Percentiles rank a stretch among this genome's conserved stretches.
phyloP scores from a whole-genome alignment of 1,284 basidiomycete species.

The Ustilago lituana region DNA sequence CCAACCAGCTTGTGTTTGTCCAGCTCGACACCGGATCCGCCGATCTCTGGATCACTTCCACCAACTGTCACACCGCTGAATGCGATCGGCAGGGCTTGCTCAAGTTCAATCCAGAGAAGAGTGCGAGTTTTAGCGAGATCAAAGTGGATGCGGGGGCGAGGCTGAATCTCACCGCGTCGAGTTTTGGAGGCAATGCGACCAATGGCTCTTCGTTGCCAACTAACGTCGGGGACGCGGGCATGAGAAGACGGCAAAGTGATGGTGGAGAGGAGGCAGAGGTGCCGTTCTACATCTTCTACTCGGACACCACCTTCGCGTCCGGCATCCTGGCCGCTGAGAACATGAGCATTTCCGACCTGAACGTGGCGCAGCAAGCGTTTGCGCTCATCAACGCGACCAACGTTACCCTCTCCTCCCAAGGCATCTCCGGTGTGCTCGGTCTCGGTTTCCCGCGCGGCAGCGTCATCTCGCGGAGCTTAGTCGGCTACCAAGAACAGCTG shows the following conservation, averaged over 20 bases:
- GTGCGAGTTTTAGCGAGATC: conserved; percentile 14
- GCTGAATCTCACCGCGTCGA: conserved; percentile 14
- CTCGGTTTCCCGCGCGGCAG: conserved; percentile 68
- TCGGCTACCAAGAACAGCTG: conserved; percentile 14
- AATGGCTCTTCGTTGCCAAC: too few species aligned
- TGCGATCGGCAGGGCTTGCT: conserved; percentile 18
- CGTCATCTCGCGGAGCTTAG: conserved; percentile 28
- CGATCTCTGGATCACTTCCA: conserved; percentile 51
- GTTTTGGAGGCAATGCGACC: conserved; percentile 10
- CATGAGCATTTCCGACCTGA: conserved; percentile 22
- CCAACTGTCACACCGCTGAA: conserved; percentile 11
- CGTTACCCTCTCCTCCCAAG: conserved; percentile 65
- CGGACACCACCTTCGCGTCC: conserved; percentile 16
- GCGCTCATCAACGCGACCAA: conserved; percentile 64
- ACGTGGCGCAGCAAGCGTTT: conserved; percentile 32
- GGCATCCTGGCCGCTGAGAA: conserved; percentile 31
- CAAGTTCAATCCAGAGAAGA: conserved; percentile 28
- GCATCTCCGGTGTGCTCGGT: conserved; percentile 68
- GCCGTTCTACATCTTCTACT: conserved; percentile 36
- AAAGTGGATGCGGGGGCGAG: conserved; percentile 3
- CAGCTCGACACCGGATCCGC: conserved; percentile 51
- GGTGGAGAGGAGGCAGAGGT: conserved; percentile 11
- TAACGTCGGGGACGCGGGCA: too few species aligned
- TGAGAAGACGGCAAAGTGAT: background rate
- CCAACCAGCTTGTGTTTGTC: conserved; percentile 42